Conservation (phyloP, 768 basidiomycete genomes). For the Naganishia vaughanmartiniae region DNA sequence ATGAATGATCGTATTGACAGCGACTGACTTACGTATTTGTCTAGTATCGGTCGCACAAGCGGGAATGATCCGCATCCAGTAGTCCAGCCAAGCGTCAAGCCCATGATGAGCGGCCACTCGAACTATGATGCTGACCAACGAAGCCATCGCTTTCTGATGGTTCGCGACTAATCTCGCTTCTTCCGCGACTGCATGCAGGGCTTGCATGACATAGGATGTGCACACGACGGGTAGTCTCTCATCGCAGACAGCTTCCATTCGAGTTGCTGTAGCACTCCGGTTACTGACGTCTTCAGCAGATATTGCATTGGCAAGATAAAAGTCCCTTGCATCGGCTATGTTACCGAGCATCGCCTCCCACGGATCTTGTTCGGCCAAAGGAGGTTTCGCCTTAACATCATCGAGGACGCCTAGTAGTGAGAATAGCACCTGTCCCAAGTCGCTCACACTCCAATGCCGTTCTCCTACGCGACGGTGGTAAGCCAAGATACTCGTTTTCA, state of each 20-base stretch:
- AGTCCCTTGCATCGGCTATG: background rate
- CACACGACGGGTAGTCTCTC: background rate
- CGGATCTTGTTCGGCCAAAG: background rate
- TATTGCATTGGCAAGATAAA: background rate
- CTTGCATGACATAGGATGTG: constrained; percentile 58
- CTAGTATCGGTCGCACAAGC: constrained; percentile 48
- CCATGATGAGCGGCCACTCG: constrained; percentile 52
- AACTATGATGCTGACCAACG: constrained; percentile 33
- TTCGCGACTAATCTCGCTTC: constrained; percentile 35
- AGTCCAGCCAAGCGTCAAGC: constrained; percentile 84
- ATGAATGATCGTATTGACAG: background rate
- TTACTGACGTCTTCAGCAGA: background rate
- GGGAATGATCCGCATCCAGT: constrained; percentile 81
- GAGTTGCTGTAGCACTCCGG: background rate
- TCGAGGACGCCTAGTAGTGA: constrained; percentile 15
- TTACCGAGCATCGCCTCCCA: background rate
- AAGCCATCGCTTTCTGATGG: constrained; percentile 8
- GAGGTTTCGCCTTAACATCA: background rate
- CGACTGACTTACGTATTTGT: constrained; percentile 24
- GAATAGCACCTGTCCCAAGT: constrained; percentile 11
- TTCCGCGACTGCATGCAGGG: constrained; percentile 74
- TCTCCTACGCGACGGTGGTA: constrained; percentile 28
- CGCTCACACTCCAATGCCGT: background rate
- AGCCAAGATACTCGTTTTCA: background rate
- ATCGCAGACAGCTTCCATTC: background rate